Evolutionary conservation across 331 rosid species (phyloP).

Genomic region (Quercus phellos): DNA sequence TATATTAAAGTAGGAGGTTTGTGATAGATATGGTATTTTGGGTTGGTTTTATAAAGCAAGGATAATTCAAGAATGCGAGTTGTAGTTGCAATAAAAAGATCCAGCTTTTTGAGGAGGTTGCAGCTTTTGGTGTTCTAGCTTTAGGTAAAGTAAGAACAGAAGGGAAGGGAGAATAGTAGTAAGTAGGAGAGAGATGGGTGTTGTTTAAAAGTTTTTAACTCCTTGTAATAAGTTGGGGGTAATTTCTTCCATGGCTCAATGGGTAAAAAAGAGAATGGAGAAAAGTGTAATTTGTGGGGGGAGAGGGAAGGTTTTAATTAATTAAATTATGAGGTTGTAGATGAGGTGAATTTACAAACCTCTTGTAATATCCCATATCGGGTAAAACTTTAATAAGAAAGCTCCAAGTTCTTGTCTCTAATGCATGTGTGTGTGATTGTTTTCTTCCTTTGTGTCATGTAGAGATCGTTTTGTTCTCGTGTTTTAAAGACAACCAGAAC

Average conservation of each 20-base stretch:
- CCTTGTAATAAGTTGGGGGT: constrained; percentile 24
- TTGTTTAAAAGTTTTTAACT: background rate
- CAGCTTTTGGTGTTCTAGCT: constrained; percentile 36
- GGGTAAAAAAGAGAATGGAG: constrained; percentile 11
- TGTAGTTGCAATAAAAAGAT: constrained; percentile 52
- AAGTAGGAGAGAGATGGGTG: constrained; percentile 14
- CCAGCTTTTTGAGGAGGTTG: constrained; percentile 39
- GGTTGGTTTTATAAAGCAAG: constrained; percentile 19
- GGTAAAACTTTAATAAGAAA: constrained; percentile 7
- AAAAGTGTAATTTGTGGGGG: constrained; percentile 3
- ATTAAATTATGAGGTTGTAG: constrained; percentile 13
- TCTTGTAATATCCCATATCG: constrained; percentile 13
- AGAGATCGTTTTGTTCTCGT: too few relatives aligned
- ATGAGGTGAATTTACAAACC: background rate
- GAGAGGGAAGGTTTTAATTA: background rate
- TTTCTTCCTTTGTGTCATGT: background rate
- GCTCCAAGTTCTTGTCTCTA: background rate
- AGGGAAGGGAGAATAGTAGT: constrained; percentile 15
- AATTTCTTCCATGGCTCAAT: constrained; percentile 21
- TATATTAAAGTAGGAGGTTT: constrained; percentile 14
- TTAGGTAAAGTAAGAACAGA: constrained; percentile 18
- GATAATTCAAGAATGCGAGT: constrained; percentile 42
- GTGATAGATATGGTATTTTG: constrained; percentile 30
- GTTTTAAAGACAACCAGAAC: too few relatives aligned
- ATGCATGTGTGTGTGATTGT: background rate